Base-by-base conservation (phyloP, 192 early-diverging fungal species). In the Backusella australiensis region DNA sequence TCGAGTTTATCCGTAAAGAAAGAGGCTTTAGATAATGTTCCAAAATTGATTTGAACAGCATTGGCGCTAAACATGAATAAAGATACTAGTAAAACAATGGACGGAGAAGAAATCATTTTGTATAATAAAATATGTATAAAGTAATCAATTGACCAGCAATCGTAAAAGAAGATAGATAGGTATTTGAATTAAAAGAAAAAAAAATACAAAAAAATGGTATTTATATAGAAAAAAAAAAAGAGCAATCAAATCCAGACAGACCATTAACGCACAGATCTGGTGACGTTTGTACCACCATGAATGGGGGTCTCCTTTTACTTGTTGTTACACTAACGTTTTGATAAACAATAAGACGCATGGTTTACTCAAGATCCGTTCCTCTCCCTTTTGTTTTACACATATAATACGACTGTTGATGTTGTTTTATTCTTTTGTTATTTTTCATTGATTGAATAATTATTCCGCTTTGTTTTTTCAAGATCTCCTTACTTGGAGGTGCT, bases 91-190 rank as follows among this genome's bases (percentile, higher is more conserved):
- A 39, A 19, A 69, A 69, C 21, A 38, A 12, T 69, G 35, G 21
- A 21, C 4, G 26, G 1, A 23, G 68, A 38, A 26, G 38, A 69
- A 23, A 41, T 19, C 68, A 69, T 69, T 69, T 34, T 21, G n/a
- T n/a, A 68, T 68, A 36, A 3, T n/a, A 68, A 68, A 68, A 35
- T 53, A 53, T 63, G 7, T 63, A 29, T 63, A 63, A 21, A 26
- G 11, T 29, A 29, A 63, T 63, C 36, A 69, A 69, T 71, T 71
- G 70, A 49, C 70, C 70, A 49, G 70, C 70, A 71, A 71, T 44
- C 29, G 70, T 46, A 38, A 38, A 68, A 21, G 35, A 38, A 68
- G 35, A 21, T n/a, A 68, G 14, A 68, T 36, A 68, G 34, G 21
- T 38, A 14, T 29, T 26, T 69, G 14, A 38, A 68, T 15, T n/a